phyloP scores from a whole-genome alignment of 257 asterid species.

The Primulina eburnea region DNA sequence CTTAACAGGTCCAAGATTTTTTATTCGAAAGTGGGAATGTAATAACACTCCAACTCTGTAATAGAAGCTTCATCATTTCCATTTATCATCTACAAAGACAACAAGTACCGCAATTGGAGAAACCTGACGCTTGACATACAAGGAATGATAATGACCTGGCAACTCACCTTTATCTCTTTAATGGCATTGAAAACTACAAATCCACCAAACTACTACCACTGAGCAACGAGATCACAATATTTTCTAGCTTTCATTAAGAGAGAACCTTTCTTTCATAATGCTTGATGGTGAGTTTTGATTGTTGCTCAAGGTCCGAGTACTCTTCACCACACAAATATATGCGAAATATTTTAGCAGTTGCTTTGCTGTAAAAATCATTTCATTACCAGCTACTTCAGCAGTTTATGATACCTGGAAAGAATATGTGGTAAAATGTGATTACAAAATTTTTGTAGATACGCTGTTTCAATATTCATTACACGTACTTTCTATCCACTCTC shows the following conservation, averaged over 20 bases:
- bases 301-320: not conserved
- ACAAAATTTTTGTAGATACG: not conserved
- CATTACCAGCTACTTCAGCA: too few species aligned
- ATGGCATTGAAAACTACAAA: not conserved
- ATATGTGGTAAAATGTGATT: not conserved
- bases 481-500: not conserved
- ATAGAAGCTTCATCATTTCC: not conserved
- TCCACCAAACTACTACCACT: not conserved
- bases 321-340: not conserved
- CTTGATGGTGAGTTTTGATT: not conserved
- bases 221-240: not conserved
- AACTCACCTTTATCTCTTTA: not conserved
- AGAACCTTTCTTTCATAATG: not conserved
- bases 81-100: not conserved
- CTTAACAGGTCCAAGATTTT: too few species aligned
- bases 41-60: not conserved
- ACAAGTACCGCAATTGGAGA: not conserved
- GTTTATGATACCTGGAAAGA: not conserved
- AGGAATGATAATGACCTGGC: not conserved
- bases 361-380: too few species aligned
- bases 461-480: not conserved
- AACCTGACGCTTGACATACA: not conserved
- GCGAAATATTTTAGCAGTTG: not conserved
- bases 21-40: too few species aligned
- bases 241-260: not conserved